phyloP scores from a whole-genome alignment of 2,329 filamentous ascomycete genomes.

The Sporothrix phasma region DNA sequence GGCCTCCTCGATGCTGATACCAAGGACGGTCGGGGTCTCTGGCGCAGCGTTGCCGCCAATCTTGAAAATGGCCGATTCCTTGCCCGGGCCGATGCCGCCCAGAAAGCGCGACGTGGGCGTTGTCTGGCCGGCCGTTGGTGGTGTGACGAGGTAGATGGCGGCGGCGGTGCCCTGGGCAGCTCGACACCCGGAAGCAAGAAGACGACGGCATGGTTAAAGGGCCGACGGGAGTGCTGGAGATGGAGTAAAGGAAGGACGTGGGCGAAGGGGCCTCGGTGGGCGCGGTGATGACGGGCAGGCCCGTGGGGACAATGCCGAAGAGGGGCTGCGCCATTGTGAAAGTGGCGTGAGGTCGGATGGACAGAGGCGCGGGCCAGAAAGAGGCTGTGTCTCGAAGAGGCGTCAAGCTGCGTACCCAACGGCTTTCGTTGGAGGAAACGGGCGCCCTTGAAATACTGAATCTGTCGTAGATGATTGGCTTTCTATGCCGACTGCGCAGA shows the following conservation, averaged over 20 bases:
- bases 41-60: constrained; percentile 34
- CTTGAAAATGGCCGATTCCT: constrained; percentile 87
- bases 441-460: neutral
- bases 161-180: constrained; percentile 72
- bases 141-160: constrained; percentile 73
- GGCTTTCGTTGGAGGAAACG: neutral
- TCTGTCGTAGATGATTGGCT: neutral
- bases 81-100: constrained; percentile 79
- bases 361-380: neutral
- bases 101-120: constrained; percentile 51
- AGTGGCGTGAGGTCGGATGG: neutral
- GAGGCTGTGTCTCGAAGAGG: neutral
- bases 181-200: constrained; percentile 73
- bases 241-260: constrained; percentile 47
- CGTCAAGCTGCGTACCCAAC: too few species aligned
- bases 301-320: constrained; percentile 52
- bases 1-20: constrained; percentile 71
- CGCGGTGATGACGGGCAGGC: constrained; percentile 45
- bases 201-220: constrained; percentile 76
- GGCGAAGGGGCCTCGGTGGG: constrained; percentile 44
- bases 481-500: neutral
- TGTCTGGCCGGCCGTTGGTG: constrained; percentile 27
- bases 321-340: constrained; percentile 35
- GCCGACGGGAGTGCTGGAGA: constrained; percentile 31
- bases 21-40: constrained; percentile 45